Evolutionary conservation across 116 monocot genomes (phyloP), one percentile per base, ranked within the genome.

Genomic region (Trichopus zeylanicus): DNA sequence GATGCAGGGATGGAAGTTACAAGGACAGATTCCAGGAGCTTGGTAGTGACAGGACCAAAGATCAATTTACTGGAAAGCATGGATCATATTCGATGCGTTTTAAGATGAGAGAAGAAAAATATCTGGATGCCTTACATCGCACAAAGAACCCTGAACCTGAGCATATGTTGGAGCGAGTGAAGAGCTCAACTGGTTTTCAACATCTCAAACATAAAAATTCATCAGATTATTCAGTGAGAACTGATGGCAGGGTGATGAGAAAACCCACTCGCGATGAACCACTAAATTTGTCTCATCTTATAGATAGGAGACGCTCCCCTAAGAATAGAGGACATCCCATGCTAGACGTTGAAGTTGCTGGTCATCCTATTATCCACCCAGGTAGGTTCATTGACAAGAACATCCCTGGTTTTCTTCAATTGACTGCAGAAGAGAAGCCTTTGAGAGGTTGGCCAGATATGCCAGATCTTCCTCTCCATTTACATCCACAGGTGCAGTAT

Each of bases 21-120:
- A 51, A 24, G 22, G 51, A 51, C 23, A 51, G 51, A 51, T 21
- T 7, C 9, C 51, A 51, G 20, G 31, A 61, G 48, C 65, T 47
- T 67, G 61, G 47, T 1, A 48, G 65, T 26, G 55, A 55, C 26
- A 75, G 38, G 31, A 52, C 28, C 38, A 39, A 60, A 55, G 59
- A 61, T 28, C 54, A 59, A 18, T 3, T 21, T 31, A 15, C 8
- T 30, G 22, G 28, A n/a, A 69, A 57, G 53, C n/a, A 18, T 47
- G 69, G 51, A 30, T 30, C 26, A n/a, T 59, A 60, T 31, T 29
- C 20, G 6, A 28, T 26, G 3, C 60, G 63, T 38, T 20, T 29
- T 24, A 59, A 31, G 51, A 42, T 30, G 32, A 18, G 23, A 7
- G 31, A 42, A 11, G 3, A 54, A 23, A 53, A 29, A 6, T 31